A percentile compares a stretch with the other conserved stretches of the same genome.
These are phyloP conservation scores for Breynia disticha DNA, from an alignment of 441 rosid genomes.

Conservation along the genomic window DNA sequence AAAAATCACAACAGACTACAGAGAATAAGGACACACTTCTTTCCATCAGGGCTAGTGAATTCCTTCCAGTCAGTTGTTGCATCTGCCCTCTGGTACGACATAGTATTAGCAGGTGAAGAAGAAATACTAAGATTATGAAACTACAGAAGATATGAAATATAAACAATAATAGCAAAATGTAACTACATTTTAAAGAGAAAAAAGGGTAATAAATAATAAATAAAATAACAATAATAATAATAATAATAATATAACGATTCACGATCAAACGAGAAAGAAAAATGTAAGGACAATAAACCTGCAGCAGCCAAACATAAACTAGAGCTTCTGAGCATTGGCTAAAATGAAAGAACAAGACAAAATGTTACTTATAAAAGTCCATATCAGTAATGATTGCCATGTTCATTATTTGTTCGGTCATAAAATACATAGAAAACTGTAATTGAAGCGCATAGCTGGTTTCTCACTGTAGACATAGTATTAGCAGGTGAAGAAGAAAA, in stretches of 20 bases:
- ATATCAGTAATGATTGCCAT: too few relatives aligned
- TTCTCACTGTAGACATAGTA: too few relatives aligned
- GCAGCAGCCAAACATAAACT: too few relatives aligned
- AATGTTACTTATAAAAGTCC: too few relatives aligned
- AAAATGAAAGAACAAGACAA: not conserved
- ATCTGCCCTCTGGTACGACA: constrained; percentile 64
- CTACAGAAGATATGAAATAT: not conserved
- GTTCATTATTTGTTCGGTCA: too few relatives aligned
- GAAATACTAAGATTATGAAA: constrained; percentile 3
- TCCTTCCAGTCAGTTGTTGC: constrained; percentile 89
- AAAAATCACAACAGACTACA: not conserved
- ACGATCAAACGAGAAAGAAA: not conserved
- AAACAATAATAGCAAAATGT: not conserved
- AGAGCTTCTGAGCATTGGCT: too few relatives aligned
- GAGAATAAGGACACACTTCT: constrained; percentile 37
- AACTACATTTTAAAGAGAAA: not conserved
- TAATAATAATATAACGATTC: not conserved
- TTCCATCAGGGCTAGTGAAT: constrained; percentile 71
- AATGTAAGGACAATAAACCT: too few relatives aligned
- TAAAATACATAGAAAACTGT: too few relatives aligned
- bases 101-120: constrained; percentile 17
- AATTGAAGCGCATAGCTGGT: too few relatives aligned
- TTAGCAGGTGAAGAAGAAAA: too few relatives aligned
- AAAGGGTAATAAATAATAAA: not conserved
- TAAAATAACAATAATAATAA: not conserved